Evolutionary conservation across 179 eudicot genomes (phyloP).

Genomic region (Spinacia oleracea): DNA sequence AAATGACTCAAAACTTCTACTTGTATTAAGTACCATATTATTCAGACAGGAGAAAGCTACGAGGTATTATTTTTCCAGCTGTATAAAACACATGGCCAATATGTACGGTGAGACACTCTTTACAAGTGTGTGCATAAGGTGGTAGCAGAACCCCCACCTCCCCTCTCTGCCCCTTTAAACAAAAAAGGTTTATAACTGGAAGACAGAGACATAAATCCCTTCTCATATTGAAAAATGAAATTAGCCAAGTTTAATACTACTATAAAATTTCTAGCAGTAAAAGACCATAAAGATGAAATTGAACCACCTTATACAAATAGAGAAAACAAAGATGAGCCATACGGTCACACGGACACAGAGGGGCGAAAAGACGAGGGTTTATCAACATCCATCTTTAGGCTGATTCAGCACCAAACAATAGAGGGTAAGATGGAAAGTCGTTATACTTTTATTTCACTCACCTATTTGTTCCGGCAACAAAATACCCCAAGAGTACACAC

Average conservation of each 20-base stretch:
- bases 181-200: background rate
- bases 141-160: background rate
- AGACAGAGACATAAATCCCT: background rate
- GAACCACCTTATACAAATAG: background rate
- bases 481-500: background rate
- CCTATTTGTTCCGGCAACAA: background rate
- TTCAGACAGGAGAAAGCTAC: background rate
- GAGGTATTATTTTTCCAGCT: background rate
- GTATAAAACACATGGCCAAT: background rate
- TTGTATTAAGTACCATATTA: background rate
- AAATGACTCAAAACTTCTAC: background rate
- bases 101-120: background rate
- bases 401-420: background rate
- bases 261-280: background rate
- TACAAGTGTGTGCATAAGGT: background rate
- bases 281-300: background rate
- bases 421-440: background rate
- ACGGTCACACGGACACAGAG: background rate
- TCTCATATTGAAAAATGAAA: background rate
- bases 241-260: background rate
- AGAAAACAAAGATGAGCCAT: background rate
- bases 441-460: background rate
- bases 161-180: background rate
- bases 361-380: background rate
- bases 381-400: background rate